Percentiles rank a stretch among this genome's conserved stretches.
Evolutionary conservation across 2,329 filamentous ascomycete genomes (phyloP).

Genomic region (Neonectria sp.): DNA sequence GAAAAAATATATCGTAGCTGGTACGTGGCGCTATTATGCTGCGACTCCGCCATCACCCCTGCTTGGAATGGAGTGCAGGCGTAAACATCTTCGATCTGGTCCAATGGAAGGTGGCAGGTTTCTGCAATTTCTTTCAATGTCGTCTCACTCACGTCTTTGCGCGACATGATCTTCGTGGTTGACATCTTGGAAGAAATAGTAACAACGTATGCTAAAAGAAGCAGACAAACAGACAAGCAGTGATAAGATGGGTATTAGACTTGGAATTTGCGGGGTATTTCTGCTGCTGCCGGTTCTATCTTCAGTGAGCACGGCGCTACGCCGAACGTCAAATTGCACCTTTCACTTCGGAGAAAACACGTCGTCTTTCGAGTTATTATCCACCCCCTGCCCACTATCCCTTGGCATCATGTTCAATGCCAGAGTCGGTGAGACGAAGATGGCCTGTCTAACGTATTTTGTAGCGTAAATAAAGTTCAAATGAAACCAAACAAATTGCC

Average conservation of each 20-base stretch:
- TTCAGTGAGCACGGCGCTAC: slow-evolving; percentile 7
- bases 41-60: slow-evolving; percentile 18
- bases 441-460: too few species aligned
- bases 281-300: neutral
- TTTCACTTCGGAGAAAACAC: neutral
- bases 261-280: neutral
- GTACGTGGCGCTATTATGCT: slow-evolving; percentile 8
- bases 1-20: slow-evolving; percentile 13
- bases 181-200: slow-evolving; percentile 12
- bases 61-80: slow-evolving; percentile 20
- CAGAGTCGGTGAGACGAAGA: too few species aligned
- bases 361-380: too few species aligned
- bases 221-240: neutral
- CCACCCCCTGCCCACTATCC: too few species aligned
- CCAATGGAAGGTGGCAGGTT: slow-evolving; percentile 11
- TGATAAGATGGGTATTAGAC: slow-evolving; percentile 1
- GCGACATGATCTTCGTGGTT: slow-evolving; percentile 10
- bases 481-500: too few species aligned
- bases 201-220: slow-evolving; percentile 8
- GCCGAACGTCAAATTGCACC: slow-evolving; percentile 8
- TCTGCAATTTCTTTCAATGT: slow-evolving; percentile 17
- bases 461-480: too few species aligned
- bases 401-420: too few species aligned
- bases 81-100: slow-evolving; percentile 24
- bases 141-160: slow-evolving; percentile 11